phyloP scores from a whole-genome alignment of 257 asterid genomes.

The Solanum tarapatanum region DNA sequence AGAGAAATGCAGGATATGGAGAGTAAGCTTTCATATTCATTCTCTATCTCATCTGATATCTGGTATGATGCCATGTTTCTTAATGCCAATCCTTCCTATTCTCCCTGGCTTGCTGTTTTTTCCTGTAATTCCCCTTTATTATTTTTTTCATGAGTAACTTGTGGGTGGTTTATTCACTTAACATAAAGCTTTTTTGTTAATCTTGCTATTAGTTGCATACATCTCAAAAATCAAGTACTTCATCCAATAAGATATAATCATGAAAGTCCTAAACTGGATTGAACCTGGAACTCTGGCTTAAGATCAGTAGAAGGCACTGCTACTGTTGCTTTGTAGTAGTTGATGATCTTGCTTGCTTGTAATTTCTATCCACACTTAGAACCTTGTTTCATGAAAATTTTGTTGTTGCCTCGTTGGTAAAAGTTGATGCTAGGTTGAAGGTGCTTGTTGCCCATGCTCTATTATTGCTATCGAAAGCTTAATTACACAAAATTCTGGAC shows the following conservation, averaged over 20 bases:
- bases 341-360: neutral
- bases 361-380: neutral
- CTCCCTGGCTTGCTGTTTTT: neutral
- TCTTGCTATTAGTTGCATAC: neutral
- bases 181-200: neutral
- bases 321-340: neutral
- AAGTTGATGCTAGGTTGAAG: neutral
- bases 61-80: neutral
- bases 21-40: conserved; percentile 32
- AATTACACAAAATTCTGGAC: neutral
- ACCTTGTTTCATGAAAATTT: neutral
- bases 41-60: neutral
- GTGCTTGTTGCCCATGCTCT: neutral
- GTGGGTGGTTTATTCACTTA: neutral
- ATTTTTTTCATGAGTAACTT: neutral
- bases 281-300: neutral
- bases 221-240: neutral
- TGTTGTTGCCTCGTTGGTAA: neutral
- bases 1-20: conserved; percentile 54
- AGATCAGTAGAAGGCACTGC: neutral
- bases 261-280: neutral
- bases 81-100: neutral
- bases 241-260: neutral
- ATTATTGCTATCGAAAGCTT: neutral
- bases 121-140: neutral